phyloP scores from a whole-genome alignment of 2,329 filamentous ascomycete genomes.

The Venturia aucupariae region DNA sequence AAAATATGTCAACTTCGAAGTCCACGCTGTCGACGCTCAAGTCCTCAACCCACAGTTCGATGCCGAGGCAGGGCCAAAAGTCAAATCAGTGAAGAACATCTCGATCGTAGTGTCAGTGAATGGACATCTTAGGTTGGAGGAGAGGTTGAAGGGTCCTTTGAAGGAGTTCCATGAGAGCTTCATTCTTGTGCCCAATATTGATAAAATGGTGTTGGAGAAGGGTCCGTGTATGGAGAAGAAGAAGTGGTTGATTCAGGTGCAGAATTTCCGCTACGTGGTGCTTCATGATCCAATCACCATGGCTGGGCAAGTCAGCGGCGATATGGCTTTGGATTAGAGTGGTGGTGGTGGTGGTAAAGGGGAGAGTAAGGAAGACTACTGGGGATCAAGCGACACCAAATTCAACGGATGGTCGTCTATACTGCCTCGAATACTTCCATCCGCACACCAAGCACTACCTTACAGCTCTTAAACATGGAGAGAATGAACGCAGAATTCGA shows the following conservation, averaged over 20 bases:
- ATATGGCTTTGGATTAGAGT: slow-evolving; percentile 9
- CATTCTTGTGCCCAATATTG: slow-evolving; percentile 58
- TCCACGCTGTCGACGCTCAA: slow-evolving; percentile 68
- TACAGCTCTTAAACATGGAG: background rate
- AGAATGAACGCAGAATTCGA: too few relatives aligned
- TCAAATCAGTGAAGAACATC: slow-evolving; percentile 48
- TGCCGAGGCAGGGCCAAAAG: slow-evolving; percentile 33
- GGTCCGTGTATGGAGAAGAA: slow-evolving; percentile 24
- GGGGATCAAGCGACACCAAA: background rate
- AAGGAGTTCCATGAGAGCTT: slow-evolving; percentile 73
- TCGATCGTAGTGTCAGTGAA: slow-evolving; percentile 64
- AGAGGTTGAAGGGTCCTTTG: slow-evolving; percentile 48
- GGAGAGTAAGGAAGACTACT: background rate
- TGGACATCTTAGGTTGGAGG: slow-evolving; percentile 60
- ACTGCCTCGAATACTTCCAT: background rate
- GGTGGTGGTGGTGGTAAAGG: background rate
- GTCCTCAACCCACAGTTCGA: slow-evolving; percentile 62
- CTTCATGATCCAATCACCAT: slow-evolving; percentile 7
- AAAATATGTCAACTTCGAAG: slow-evolving; percentile 54
- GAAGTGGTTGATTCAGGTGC: slow-evolving; percentile 33
- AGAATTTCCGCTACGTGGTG: slow-evolving; percentile 35
- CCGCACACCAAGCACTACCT: background rate
- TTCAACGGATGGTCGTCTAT: background rate
- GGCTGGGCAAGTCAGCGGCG: slow-evolving; percentile 1
- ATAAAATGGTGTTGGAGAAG: slow-evolving; percentile 21